A percentile compares a stretch with the other conserved stretches of the same genome.
Evolutionary conservation across 148 eudicot species (phyloP).

Genomic region (Rhododendron williamsianum): DNA sequence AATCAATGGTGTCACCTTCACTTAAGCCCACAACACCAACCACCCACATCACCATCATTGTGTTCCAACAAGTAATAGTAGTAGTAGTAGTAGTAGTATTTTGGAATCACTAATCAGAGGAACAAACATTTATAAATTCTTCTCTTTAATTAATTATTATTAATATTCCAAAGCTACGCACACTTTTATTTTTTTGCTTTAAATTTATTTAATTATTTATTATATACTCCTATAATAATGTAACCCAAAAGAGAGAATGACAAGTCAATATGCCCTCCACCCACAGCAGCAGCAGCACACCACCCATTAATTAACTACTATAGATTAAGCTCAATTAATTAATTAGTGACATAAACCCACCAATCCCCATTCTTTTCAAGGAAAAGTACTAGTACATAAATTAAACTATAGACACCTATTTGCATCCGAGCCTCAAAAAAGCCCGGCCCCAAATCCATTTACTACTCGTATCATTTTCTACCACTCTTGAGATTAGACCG

Average conservation of each 20-base stretch:
- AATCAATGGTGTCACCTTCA: constrained; percentile 37
- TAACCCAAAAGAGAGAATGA: neutral
- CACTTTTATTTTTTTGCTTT: neutral
- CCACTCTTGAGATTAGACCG: neutral
- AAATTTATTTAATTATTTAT: neutral
- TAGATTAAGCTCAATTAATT: neutral
- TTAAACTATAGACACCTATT: neutral
- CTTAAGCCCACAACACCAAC: constrained; percentile 12
- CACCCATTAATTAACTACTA: neutral
- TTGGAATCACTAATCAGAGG: neutral
- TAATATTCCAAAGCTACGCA: neutral
- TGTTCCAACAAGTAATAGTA: constrained; percentile 2
- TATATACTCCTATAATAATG: no score
- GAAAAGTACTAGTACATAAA: neutral
- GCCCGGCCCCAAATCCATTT: neutral
- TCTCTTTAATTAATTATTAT: neutral
- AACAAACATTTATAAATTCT: neutral
- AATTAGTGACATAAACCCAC: neutral
- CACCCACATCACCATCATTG: constrained; percentile 16
- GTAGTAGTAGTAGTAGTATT: no score
- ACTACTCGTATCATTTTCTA: neutral
- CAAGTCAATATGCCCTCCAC: constrained; percentile 12
- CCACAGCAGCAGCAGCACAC: neutral
- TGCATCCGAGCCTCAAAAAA: neutral
- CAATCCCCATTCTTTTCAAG: neutral